Percentiles rank a stretch among this genome's conserved stretches.
Evolutionary conservation across 2,329 filamentous ascomycete genomes (phyloP).

Genomic region (Teratosphaeria nubilosa): DNA sequence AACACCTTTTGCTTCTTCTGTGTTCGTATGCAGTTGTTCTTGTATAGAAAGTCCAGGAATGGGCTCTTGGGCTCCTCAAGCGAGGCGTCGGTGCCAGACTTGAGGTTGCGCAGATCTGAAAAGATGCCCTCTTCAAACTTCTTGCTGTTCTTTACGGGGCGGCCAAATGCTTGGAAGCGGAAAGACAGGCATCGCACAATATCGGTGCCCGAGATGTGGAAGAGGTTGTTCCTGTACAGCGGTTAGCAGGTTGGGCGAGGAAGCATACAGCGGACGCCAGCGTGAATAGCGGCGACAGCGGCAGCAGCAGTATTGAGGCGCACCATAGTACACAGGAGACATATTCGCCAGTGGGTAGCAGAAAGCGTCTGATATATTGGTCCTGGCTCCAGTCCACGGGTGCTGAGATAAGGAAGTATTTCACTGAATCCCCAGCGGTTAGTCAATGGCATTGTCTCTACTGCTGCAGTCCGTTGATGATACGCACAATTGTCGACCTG

Average conservation of each 20-base stretch:
- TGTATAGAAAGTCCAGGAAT: conserved; percentile 98
- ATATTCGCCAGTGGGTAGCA: conserved; percentile 95
- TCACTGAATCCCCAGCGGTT: conserved; percentile 52
- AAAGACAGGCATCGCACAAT: conserved; percentile 97
- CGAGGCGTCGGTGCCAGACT: conserved; percentile 94
- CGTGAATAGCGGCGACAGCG: not conserved
- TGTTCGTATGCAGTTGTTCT: conserved; percentile 99
- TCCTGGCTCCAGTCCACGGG: conserved; percentile 96
- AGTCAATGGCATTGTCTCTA: conserved; percentile 16
- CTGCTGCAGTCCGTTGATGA: not conserved
- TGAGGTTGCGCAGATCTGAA: conserved; percentile 93
- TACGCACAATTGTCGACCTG: conserved; percentile 91
- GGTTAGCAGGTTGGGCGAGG: conserved; percentile 20
- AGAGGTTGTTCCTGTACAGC: conserved; percentile 75
- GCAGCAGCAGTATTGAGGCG: conserved; percentile 16
- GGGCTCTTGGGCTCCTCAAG: conserved; percentile 97
- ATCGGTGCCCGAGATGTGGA: conserved; percentile 97
- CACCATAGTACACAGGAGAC: conserved; percentile 94
- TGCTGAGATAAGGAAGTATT: conserved; percentile 98
- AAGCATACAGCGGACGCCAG: not conserved
- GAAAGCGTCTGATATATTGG: conserved; percentile 91
- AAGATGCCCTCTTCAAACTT: conserved; percentile 99
- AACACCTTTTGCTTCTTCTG: conserved; percentile 99
- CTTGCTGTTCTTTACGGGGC: conserved; percentile 98
- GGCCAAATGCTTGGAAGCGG: conserved; percentile 95